Evolutionary conservation across 2,329 filamentous ascomycete genomes (phyloP).

Genomic region (Xylaria polymorpha): DNA sequence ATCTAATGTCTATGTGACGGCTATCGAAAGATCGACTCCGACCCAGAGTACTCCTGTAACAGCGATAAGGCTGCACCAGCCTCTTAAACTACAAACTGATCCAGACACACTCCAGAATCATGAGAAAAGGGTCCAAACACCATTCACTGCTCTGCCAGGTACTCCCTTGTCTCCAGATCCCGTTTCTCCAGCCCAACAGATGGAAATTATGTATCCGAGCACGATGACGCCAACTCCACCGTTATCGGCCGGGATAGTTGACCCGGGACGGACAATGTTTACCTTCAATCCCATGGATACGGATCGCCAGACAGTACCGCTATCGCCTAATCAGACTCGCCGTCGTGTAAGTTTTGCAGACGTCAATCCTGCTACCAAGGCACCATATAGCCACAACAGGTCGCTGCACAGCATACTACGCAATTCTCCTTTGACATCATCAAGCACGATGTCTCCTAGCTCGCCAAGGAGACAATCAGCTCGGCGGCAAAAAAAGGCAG

Average conservation of each 20-base stretch:
- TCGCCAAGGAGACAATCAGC: constrained; percentile 66
- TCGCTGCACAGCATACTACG: constrained; percentile 72
- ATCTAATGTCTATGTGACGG: constrained; percentile 72
- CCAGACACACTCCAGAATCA: constrained; percentile 48
- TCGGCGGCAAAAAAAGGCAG: constrained; percentile 65
- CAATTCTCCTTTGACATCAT: constrained; percentile 71
- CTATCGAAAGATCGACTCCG: constrained; percentile 69
- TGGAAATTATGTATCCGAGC: constrained; percentile 63
- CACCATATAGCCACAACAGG: constrained; percentile 69
- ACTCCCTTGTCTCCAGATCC: constrained; percentile 66
- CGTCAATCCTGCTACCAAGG: constrained; percentile 46
- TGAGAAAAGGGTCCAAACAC: constrained; percentile 55
- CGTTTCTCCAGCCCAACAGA: constrained; percentile 58
- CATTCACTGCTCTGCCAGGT: constrained; percentile 62
- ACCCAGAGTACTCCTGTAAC: constrained; percentile 60
- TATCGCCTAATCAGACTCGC: constrained; percentile 54
- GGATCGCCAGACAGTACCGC: constrained; percentile 41
- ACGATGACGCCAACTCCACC: constrained; percentile 70
- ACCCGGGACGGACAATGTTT: constrained; percentile 58
- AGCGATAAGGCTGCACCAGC: constrained; percentile 59
- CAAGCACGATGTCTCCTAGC: constrained; percentile 61
- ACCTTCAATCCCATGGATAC: constrained; percentile 57
- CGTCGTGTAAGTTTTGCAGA: constrained; percentile 53
- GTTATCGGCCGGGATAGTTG: constrained; percentile 64
- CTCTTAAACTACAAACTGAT: constrained; percentile 55